phyloP scores from a whole-genome alignment of 1,284 basidiomycete species.

The Tausonia pullulans region DNA sequence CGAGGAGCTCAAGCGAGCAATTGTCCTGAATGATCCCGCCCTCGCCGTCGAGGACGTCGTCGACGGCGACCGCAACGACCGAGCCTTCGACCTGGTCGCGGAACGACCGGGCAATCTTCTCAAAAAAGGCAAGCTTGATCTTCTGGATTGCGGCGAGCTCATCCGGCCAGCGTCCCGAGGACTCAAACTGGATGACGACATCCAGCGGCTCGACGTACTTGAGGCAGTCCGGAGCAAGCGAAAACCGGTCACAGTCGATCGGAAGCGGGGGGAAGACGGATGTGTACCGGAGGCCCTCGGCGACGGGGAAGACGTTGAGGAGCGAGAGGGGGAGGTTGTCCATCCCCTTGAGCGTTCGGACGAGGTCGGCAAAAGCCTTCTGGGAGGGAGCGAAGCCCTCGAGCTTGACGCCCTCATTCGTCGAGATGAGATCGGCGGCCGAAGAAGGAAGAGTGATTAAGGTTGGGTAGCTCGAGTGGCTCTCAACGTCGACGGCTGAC shows the following conservation, averaged over 20 bases:
- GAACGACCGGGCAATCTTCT: constrained; percentile 56
- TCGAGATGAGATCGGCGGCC: constrained; percentile 37
- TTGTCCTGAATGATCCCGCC: constrained; percentile 52
- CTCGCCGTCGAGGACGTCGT: constrained; percentile 30
- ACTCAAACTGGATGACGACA: constrained; percentile 74
- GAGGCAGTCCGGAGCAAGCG: constrained; percentile 41
- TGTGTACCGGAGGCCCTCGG: constrained; percentile 70
- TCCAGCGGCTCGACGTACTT: constrained; percentile 59
- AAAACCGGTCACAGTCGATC: constrained; percentile 38
- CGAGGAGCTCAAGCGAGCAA: constrained; percentile 62
- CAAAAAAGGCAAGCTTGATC: constrained; percentile 87
- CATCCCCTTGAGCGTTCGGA: constrained; percentile 63
- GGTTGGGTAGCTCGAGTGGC: constrained; percentile 49
- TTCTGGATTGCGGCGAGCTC: constrained; percentile 86
- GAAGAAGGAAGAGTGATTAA: constrained; percentile 49
- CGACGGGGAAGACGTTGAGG: constrained; percentile 56
- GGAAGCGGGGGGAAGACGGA: constrained; percentile 63
- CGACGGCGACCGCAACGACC: constrained; percentile 48
- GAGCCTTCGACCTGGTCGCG: constrained; percentile 45
- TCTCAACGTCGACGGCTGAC: constrained; percentile 44
- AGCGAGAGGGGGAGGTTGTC: constrained; percentile 70
- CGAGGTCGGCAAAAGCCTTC: constrained; percentile 67
- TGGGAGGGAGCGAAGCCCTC: constrained; percentile 67
- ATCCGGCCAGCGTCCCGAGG: constrained; percentile 88
- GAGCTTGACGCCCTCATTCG: constrained; percentile 36